Base-by-base conservation (phyloP, 371 early-diverging fungal species). In the Mucor velutinosus region DNA sequence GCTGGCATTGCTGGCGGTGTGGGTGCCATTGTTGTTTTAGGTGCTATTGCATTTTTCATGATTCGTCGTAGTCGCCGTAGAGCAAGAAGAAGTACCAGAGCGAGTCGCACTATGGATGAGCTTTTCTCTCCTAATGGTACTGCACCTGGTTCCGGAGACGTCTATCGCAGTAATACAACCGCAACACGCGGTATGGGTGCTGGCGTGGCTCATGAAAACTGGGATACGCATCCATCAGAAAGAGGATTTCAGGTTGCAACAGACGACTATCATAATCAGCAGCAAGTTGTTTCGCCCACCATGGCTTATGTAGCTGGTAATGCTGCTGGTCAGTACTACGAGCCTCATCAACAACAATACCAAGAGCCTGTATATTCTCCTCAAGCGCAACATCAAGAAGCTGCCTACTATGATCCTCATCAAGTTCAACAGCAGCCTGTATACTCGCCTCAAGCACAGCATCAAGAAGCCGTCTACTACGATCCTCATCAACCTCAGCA, bases 1-100 rank as follows among this genome's bases (percentile, higher is more conserved):
- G 74, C 64, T 30, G 74, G 71, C 37, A 64, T 74, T 61, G 71
- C 67, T n/a, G 74, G 74, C n/a, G 74, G 66, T 41, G 51, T 71
- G 11, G 67, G 43, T 35, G 74, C 65, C 33, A 41, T 58, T 41
- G 53, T 33, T n/a, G 21, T 70, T 8, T 17, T 74, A 21, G 66
- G 64, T n/a, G 74, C 71, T 1, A 27, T 64, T 49, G 65, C 60
- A 5, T 39, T 70, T 4, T 25, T 62, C n/a, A 49, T 66, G n/a
- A 62, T 74, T 23, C 74, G 74, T 51, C 66, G 60, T 41, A 56
- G 66, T 30, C 29, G 65, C 14, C 64, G 71, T 33, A 66, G 41
- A 59, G 63, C 33, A 27, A 23, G 55, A 33, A 61, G 55, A 56
- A 47, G 29, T 11, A 69, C 65, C 8, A 67, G 75, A 8, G 53